Base-by-base conservation (phyloP, 139 green algal genomes). In the Ettlia oleoabundans region DNA sequence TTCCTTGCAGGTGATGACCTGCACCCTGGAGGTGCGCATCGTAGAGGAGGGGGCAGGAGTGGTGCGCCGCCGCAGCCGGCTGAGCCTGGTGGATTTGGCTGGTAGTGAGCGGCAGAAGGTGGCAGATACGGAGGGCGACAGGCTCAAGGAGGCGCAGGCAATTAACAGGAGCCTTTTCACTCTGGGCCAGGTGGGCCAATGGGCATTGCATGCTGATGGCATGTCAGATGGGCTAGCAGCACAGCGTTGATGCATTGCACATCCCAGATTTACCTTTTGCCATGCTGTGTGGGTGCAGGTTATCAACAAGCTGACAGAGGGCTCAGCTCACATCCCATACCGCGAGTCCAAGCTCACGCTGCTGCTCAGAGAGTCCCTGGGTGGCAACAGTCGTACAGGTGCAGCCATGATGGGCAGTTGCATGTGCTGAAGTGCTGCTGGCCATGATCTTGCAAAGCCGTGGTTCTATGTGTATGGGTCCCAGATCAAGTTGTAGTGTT, bases 161-260 rank as follows among this genome's bases (percentile, higher is more conserved):
- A 94, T 94, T 81, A 94, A 94, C 86, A 89, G 84, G 70, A 88
- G 69, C 53, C 83, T 92, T 33, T 86, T 67, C 41, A 80, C 88
- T 6, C 82, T 93, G 42, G 89, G 86, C 9, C 84, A 88, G 65
- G 88, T 91, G 26, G 47, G 13, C 15, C n/a, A n/a, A n/a, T n/a
- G n/a, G n/a, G n/a, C n/a, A n/a, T n/a, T n/a, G n/a, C n/a, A n/a
- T n/a, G n/a, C n/a, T n/a, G n/a, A n/a, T n/a, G n/a, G n/a, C n/a
- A n/a, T n/a, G n/a, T n/a, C n/a, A n/a, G n/a, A n/a, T n/a, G n/a
- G n/a, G n/a, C n/a, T n/a, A n/a, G n/a, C n/a, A n/a, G n/a, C n/a
- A n/a, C n/a, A n/a, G n/a, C n/a, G n/a, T n/a, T n/a, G n/a, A n/a
- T n/a, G n/a, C n/a, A n/a, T n/a, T n/a, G n/a, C n/a, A n/a, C n/a